Evolutionary conservation across 2,329 filamentous ascomycete genomes (phyloP), one percentile per base, ranked within the genome.

Genomic region (Gaeumannomyces tritici): DNA sequence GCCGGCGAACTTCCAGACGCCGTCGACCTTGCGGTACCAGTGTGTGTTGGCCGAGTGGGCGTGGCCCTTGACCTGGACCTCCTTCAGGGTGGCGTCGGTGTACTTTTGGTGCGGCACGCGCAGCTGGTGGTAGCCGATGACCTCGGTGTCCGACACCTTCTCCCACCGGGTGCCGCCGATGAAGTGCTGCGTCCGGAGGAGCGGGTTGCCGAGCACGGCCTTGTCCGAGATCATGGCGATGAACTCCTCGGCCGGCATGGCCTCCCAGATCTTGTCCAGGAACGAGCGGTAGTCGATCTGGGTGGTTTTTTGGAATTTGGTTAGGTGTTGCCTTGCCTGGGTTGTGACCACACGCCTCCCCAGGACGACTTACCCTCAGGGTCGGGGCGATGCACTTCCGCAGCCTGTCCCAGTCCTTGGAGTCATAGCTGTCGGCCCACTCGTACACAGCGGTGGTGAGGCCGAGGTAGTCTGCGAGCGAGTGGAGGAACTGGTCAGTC

Each of bases 231-330:
- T 75, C 82, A 87, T 86, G 65, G 74, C 69, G 69, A 87, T 75
- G 74, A 81, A 87, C 27, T 86, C 82, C 8, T 81, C 77, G 0
- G 83, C 81, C 1, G 81, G 76, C 82, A 87, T 85, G 57, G 79
- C 76, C 57, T 83, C 79, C 83, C 83, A 86, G 62, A 81, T 71
- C 69, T 80, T 80, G 71, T 83, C 78, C 58, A 83, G 79, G 72
- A 87, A 83, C 59, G 80, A 79, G 59, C 81, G 82, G 80, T 91
- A 91, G 78, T 91, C 89, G 69, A 91, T 81, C 79, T 87, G 72
- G 24, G 29, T 26, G 33, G 21, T 1, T 2, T n/a, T 8, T 21
- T n/a, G n/a, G n/a, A 9, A 21, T 47, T 4, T 21, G 35, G 6
- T 13, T 31, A 11, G 26, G 5, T 59, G 31, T 24, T 21, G n/a